Conservation (phyloP, 352 stramenopile genomes). For the Pythium aristosporum region DNA sequence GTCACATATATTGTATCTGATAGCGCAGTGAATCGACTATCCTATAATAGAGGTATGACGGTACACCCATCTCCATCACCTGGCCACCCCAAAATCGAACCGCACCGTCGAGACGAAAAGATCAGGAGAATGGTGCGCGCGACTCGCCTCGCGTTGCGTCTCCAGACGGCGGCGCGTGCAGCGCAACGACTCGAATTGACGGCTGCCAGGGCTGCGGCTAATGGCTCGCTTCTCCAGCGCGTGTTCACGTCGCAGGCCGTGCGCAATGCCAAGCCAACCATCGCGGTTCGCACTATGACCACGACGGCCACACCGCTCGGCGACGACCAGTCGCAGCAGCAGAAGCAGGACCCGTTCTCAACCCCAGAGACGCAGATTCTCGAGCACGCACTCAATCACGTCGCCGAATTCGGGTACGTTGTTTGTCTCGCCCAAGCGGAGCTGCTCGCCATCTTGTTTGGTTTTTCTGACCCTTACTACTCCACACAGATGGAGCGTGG, state of each 20-base stretch:
- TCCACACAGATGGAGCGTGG: slow-evolving; percentile 61
- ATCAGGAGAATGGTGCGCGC: slow-evolving; percentile 11
- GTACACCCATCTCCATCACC: slow-evolving; percentile 6
- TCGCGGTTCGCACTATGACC: slow-evolving; percentile 7
- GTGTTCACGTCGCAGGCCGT: not conserved
- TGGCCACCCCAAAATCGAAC: not conserved
- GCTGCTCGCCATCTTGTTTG: not conserved
- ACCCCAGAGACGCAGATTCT: slow-evolving; percentile 59
- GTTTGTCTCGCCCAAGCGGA: not conserved
- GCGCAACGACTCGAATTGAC: not conserved
- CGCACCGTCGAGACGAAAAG: not conserved
- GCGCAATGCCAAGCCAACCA: not conserved
- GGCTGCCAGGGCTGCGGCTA: slow-evolving; percentile 5
- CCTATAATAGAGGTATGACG: slow-evolving; percentile 13
- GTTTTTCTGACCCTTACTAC: not conserved
- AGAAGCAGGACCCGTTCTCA: slow-evolving; percentile 17
- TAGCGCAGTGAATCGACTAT: not conserved
- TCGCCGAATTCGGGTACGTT: slow-evolving; percentile 43
- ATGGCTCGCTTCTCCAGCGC: not conserved
- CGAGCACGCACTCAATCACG: slow-evolving; percentile 48
- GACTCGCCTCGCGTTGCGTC: slow-evolving; percentile 12
- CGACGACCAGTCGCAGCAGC: slow-evolving; percentile 6
- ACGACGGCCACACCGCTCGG: slow-evolving; percentile 5
- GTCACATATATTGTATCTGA: slow-evolving; percentile 16
- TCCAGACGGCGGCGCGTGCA: slow-evolving; percentile 6